Evolutionary conservation across 2,329 filamentous ascomycete genomes (phyloP).

Genomic region (Hymenoscyphus fructigenus): DNA sequence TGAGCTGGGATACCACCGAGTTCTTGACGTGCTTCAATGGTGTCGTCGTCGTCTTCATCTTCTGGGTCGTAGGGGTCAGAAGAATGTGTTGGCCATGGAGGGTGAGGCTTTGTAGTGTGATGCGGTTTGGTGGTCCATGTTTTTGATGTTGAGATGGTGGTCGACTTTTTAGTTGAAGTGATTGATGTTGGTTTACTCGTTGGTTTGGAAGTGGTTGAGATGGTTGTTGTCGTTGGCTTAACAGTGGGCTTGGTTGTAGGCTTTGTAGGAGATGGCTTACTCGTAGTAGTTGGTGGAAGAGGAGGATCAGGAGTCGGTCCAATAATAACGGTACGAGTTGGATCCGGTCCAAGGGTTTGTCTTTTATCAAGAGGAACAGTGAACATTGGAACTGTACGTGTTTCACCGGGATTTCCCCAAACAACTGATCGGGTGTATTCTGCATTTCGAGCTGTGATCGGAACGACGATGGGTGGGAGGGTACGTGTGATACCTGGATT

Average conservation of each 20-base stretch:
- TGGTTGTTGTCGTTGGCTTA: not conserved
- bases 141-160: not conserved
- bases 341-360: conserved; percentile 9
- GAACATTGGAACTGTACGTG: not conserved
- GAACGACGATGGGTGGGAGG: conserved; percentile 10
- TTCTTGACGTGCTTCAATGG: not conserved
- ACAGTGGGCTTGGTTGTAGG: not conserved
- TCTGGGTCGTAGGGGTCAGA: not conserved
- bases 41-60: not conserved
- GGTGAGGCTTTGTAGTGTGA: not conserved
- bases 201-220: not conserved
- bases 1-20: not conserved
- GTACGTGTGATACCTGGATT: conserved; percentile 7
- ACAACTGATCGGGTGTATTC: conserved; percentile 6
- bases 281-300: not conserved
- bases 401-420: not conserved
- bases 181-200: not conserved
- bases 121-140: not conserved
- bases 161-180: not conserved
- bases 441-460: conserved; percentile 2
- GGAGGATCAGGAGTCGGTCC: not conserved
- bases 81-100: not conserved
- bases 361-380: conserved; percentile 10
- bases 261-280: not conserved
- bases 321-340: conserved; percentile 6